A percentile compares a stretch with the other conserved stretches of the same genome.
phyloP scores from a whole-genome alignment of 352 stramenopile species.

The Globisporangium echinulatum region DNA sequence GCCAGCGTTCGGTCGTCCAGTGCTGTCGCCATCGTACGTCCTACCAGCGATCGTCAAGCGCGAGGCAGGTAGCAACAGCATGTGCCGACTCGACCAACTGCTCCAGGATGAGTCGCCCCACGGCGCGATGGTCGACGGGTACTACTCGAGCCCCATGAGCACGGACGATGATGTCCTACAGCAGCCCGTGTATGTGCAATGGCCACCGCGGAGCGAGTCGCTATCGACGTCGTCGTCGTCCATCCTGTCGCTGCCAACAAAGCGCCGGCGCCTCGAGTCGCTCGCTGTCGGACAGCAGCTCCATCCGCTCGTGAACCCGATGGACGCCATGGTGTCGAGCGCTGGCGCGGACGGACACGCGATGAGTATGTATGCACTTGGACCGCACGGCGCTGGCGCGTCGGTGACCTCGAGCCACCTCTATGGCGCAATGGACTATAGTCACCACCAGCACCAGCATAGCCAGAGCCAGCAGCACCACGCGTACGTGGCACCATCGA shows the following conservation, averaged over 20 bases:
- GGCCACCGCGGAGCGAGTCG: conserved; percentile 11
- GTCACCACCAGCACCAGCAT: background rate
- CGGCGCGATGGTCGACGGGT: conserved; percentile 25
- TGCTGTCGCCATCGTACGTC: conserved; percentile 13
- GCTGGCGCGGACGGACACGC: background rate
- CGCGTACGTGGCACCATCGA: background rate
- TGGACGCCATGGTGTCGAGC: conserved; percentile 20
- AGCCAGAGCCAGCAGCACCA: conserved; percentile 5
- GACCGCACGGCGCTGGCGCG: background rate
- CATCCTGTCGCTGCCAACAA: conserved; percentile 6
- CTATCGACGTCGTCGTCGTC: conserved; percentile 6
- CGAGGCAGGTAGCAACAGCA: conserved; percentile 2
- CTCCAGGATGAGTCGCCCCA: conserved; percentile 45
- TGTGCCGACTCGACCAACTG: conserved; percentile 43
- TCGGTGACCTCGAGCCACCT: background rate
- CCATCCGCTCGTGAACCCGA: conserved; percentile 21
- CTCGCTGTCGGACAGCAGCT: background rate
- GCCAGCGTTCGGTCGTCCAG: conserved; percentile 2
- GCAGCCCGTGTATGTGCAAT: conserved; percentile 19
- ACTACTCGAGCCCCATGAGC: conserved; percentile 44
- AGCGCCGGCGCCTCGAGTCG: conserved; percentile 9
- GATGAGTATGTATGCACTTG: conserved; percentile 3
- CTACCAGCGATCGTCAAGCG: conserved; percentile 5
- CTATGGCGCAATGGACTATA: conserved; percentile 7
- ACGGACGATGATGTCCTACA: conserved; percentile 44